phyloP scores from a whole-genome alignment of 2,329 filamentous ascomycete species.

The Phyllosticta paracitricarpa region DNA sequence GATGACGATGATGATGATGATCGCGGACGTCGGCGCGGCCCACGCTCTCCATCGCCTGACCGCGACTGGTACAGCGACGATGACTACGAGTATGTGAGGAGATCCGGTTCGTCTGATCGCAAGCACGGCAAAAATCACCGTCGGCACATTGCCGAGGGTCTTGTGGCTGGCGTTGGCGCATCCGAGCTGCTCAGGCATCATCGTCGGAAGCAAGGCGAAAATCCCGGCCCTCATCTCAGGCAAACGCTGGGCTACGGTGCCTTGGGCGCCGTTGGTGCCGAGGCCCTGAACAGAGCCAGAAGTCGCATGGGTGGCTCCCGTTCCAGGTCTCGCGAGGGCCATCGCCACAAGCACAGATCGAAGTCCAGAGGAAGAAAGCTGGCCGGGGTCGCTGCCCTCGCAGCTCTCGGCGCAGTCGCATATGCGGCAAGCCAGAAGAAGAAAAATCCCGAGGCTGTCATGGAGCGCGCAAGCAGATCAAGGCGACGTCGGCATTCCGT shows the following conservation, averaged over 20 bases:
- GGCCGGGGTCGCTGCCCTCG: constrained; percentile 50
- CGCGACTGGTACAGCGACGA: constrained; percentile 45
- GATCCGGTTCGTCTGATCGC: constrained; percentile 25
- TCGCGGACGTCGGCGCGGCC: constrained; percentile 26
- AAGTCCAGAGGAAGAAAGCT: constrained; percentile 40
- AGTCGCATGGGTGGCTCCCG: constrained; percentile 18
- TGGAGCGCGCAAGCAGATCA: constrained; percentile 39
- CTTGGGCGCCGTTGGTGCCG: constrained; percentile 51
- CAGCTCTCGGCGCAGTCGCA: constrained; percentile 49
- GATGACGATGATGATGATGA: constrained; percentile 26
- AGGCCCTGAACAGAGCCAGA: constrained; percentile 43
- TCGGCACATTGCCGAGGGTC: constrained; percentile 53
- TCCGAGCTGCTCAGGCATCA: constrained; percentile 51
- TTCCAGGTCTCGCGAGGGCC: neutral
- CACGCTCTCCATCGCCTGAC: constrained; percentile 14
- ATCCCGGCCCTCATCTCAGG: constrained; percentile 40
- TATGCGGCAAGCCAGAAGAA: constrained; percentile 40
- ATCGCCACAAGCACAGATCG: constrained; percentile 18
- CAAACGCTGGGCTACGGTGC: constrained; percentile 51
- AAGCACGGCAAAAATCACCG: constrained; percentile 39
- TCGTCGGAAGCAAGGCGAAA: constrained; percentile 45
- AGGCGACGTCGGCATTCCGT: constrained; percentile 30
- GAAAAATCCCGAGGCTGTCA: constrained; percentile 36
- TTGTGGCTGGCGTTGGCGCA: constrained; percentile 49
- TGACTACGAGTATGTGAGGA: constrained; percentile 50